These are phyloP conservation scores for Pneumocystis sp. DNA, from an alignment of 1,139 yeast genomes.

Conservation along the genomic window DNA sequence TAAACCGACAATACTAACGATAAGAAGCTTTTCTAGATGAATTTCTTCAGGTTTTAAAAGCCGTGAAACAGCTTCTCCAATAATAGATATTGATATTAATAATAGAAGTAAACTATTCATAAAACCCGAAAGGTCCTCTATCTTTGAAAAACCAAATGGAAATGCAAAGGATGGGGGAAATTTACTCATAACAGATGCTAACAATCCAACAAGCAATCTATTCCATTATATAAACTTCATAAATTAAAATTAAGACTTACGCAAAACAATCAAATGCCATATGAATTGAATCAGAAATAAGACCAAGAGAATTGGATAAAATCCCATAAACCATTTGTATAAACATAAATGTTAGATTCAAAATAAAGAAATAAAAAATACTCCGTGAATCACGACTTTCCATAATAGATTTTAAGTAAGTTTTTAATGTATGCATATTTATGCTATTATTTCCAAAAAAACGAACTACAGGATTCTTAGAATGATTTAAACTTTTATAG, in stretches of 20 bases:
- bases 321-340: slow-evolving; percentile 83
- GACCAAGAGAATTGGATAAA: slow-evolving; percentile 79
- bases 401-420: slow-evolving; percentile 18
- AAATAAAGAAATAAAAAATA: slow-evolving; percentile 68
- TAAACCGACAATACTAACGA: slow-evolving; percentile 73
- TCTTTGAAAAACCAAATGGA: slow-evolving; percentile 74
- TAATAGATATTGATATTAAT: slow-evolving; percentile 78
- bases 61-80: slow-evolving; percentile 75
- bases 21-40: slow-evolving; percentile 68
- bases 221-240: slow-evolving; percentile 30
- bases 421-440: background rate
- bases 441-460: background rate
- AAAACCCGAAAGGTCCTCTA: slow-evolving; percentile 87
- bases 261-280: slow-evolving; percentile 60
- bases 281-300: slow-evolving; percentile 83
- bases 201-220: slow-evolving; percentile 78
- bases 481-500: background rate
- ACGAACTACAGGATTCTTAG: background rate
- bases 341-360: slow-evolving; percentile 87
- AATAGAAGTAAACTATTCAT: slow-evolving; percentile 79
- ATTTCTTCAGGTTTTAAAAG: slow-evolving; percentile 60
- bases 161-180: slow-evolving; percentile 50
- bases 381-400: slow-evolving; percentile 65
- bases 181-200: slow-evolving; percentile 59
- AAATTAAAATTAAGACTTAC: background rate